Evolutionary conservation across 225 moss, liverwort and hornwort species (phyloP).

Genomic region (Takakia lepidozioides): DNA sequence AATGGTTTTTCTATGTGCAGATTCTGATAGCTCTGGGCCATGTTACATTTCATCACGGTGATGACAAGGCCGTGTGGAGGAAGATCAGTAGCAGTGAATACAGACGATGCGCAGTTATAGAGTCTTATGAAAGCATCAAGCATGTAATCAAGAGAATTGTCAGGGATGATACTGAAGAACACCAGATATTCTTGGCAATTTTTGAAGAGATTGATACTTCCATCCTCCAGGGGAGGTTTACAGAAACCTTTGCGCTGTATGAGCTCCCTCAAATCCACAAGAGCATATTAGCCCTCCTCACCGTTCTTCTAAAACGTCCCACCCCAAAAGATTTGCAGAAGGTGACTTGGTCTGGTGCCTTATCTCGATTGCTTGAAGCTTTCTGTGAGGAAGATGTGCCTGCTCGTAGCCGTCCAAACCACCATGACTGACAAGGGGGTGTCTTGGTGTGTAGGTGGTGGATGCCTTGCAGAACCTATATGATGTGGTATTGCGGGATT

Average conservation of each 20-base stretch:
- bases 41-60: conserved; percentile 25
- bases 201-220: conserved; percentile 69
- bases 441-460: conserved; percentile 54
- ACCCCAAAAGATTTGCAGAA: conserved; percentile 14
- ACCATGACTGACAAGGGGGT: too few species aligned
- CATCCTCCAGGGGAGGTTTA: conserved; percentile 37
- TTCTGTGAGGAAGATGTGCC: too few species aligned
- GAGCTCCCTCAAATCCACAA: conserved; percentile 56
- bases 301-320: conserved; percentile 37
- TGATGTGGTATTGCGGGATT: conserved; percentile 58
- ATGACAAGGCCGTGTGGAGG: conserved; percentile 64
- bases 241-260: conserved; percentile 38
- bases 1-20: too few species aligned
- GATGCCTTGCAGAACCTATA: conserved; percentile 72
- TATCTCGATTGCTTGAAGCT: too few species aligned
- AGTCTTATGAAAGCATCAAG: conserved; percentile 75
- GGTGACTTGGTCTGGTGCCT: conserved; percentile 14
- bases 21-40: conserved; percentile 62
- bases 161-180: conserved; percentile 38
- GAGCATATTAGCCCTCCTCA: conserved; percentile 44
- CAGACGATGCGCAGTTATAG: conserved; percentile 82
- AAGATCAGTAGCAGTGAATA: conserved; percentile 71
- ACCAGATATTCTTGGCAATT: conserved; percentile 39
- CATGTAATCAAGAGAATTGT: conserved; percentile 54
- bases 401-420: too few species aligned